A percentile compares a stretch with the other conserved stretches of the same genome.
phyloP scores from a whole-genome alignment of 2,329 filamentous ascomycete genomes.

The Parastagonospora avenae region DNA sequence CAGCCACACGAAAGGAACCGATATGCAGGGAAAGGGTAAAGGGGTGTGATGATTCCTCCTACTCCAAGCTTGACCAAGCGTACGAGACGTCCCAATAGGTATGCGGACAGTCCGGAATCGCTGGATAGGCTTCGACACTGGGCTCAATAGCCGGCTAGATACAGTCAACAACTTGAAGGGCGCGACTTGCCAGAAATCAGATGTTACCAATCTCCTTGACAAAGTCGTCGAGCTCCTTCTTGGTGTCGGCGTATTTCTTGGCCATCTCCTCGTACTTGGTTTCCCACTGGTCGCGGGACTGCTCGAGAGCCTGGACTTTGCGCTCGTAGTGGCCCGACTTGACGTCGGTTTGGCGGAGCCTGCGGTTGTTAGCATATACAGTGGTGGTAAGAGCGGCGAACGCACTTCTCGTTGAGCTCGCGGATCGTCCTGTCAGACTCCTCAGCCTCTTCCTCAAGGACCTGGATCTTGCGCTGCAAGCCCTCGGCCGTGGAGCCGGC shows the following conservation, averaged over 20 bases:
- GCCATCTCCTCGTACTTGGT: conserved; percentile 97
- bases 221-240: conserved; percentile 92
- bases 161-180: conserved; percentile 38
- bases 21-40: conserved; percentile 32
- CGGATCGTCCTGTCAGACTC: conserved; percentile 94
- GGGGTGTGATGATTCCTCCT: conserved; percentile 24
- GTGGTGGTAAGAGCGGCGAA: neutral
- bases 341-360: conserved; percentile 97
- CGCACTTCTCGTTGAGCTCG: conserved; percentile 98
- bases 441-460: conserved; percentile 98
- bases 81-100: neutral
- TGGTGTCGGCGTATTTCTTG: conserved; percentile 80
- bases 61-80: conserved; percentile 12
- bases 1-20: conserved; percentile 30
- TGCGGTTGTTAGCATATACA: conserved; percentile 49
- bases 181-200: conserved; percentile 56
- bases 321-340: conserved; percentile 99
- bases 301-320: conserved; percentile 96
- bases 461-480: conserved; percentile 87
- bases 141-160: conserved; percentile 29
- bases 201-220: conserved; percentile 92
- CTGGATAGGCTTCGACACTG: conserved; percentile 20
- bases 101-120: neutral
- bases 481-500: conserved; percentile 90
- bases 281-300: conserved; percentile 92